Percentiles rank a stretch among this genome's conserved stretches.
These are phyloP conservation scores for Sisymbrium altissimum DNA, from an alignment of 345 rosid species.

Conservation along the genomic window DNA sequence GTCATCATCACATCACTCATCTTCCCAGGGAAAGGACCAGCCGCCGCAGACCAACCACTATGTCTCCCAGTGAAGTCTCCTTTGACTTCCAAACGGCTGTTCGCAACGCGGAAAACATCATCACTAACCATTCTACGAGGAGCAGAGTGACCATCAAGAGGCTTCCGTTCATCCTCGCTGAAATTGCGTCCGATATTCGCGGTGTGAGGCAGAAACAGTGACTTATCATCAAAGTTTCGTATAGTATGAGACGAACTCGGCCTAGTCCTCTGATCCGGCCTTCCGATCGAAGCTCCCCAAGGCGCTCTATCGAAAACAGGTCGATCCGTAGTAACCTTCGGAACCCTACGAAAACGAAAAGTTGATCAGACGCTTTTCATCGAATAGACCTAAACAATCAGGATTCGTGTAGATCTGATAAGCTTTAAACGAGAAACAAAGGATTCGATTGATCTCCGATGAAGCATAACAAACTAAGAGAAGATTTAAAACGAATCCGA, in stretches of 20 bases:
- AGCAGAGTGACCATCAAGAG: conserved; percentile 59
- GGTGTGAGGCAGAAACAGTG: conserved; percentile 53
- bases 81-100: conserved; percentile 44
- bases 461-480: conserved; percentile 1
- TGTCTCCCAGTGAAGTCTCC: conserved; percentile 42
- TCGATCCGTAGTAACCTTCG: conserved; percentile 52
- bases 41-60: conserved; percentile 26
- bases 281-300: conserved; percentile 54
- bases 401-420: conserved; percentile 21
- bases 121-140: conserved; percentile 62
- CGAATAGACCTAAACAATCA: conserved; percentile 18
- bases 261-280: conserved; percentile 57
- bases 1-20: conserved; percentile 31
- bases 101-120: conserved; percentile 43
- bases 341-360: conserved; percentile 31
- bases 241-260: conserved; percentile 59
- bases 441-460: conserved; percentile 28
- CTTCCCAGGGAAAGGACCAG: conserved; percentile 42
- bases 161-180: conserved; percentile 82
- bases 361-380: not conserved
- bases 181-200: conserved; percentile 67
- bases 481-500: not conserved
- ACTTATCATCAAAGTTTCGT: conserved; percentile 70
- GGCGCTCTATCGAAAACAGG: conserved; percentile 56
- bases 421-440: not conserved